Evolutionary conservation across 2,329 filamentous ascomycete species (phyloP), one percentile per base, ranked within the genome.

Genomic region (Ophiostoma himal-ulmi): DNA sequence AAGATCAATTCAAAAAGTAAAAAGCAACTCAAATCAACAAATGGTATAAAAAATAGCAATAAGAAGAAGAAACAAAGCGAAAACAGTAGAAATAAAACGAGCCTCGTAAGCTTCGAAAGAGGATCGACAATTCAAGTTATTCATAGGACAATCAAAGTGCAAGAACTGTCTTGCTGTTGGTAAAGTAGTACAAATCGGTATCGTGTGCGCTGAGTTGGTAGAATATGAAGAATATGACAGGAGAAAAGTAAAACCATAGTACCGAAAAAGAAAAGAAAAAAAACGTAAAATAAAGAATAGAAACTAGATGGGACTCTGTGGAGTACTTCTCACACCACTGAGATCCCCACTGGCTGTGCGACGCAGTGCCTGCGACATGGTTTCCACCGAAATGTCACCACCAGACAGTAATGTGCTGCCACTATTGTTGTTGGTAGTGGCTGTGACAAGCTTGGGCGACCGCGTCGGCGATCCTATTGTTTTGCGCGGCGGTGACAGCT

Each of bases 351-450:
- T 97, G 64, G 89, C 92, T 17, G 93, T 96, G 78, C 92, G 90
- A 77, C 91, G 85, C 76, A 97, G 82, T 20, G 93, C 94, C 80
- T 97, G 93, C 69, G 90, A 86, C 94, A 97, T 96, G 4, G 94
- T 97, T 83, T 97, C 93, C 74, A 97, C 91, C 71, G 91, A 93
- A 72, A 97, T 82, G 73, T 97, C 94, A 36, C 88, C 67, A 68
- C 72, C 62, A 3, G 62, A 67, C 26, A 62, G 26, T 5, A 62
- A 14, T 30, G 36, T 34, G 26, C 14, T 17, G 20, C 26, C 39
- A 20, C 44, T 37, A 17, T 14, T 37, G 68, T 68, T 26, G 71
- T 67, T 83, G 22, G 66, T 67, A 4, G 72, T n/a, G 71, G 67
- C 83, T 17, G 66, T 68, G 5, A 72, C 65, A 69, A 75, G 68